Base-by-base conservation (phyloP, 2,329 filamentous ascomycete genomes). In the Stagonosporopsis chrysanthemi region DNA sequence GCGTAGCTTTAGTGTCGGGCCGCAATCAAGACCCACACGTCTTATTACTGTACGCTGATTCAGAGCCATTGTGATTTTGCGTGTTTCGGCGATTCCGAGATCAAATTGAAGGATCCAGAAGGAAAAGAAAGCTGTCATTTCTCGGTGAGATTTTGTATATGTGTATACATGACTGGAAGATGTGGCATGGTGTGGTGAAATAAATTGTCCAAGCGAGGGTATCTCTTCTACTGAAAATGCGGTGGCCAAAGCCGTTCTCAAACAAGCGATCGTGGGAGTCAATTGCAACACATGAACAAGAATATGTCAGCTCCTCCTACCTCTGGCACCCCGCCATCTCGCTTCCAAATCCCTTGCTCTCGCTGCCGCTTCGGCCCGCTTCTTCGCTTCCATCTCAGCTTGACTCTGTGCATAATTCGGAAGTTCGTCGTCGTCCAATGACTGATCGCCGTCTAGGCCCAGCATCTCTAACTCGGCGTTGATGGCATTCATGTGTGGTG, bases 341-440 rank as follows among this genome's bases (percentile, higher is more conserved):
- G 72, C 72, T 50, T 80, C 78, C 56, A 82, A 56, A 55, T 82
- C 80, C 51, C 76, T 69, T 43, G 80, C 80, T 58, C 80, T 67
- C 31, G 75, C 71, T 12, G 76, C 70, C n/a, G 79, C 80, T 58
- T 78, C 78, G 12, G 63, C 63, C 29, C 79, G 67, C 52, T 73
- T 77, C 41, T 59, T 67, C 8, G 70, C 74, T 26, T 75, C 74
- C 63, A 79, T 79, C 58, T 81, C 77, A 12, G 78, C 78, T 64
- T 82, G 80, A 55, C 79, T 81, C 53, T 78, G 73, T 24, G 78
- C 79, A 58, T 82, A 82, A 58, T 81, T 74, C 0, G 80, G 80
- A 14, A 82, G 59, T 57, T 82, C 78, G 12, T 77, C 78, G 39
- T 74, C 72, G 3, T 69, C 64, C 2, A 56, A 60, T n/a, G 61